Evolutionary conservation across 176 grass and related monocot genomes (phyloP).

Genomic region (Bonia amplexicaulis): DNA sequence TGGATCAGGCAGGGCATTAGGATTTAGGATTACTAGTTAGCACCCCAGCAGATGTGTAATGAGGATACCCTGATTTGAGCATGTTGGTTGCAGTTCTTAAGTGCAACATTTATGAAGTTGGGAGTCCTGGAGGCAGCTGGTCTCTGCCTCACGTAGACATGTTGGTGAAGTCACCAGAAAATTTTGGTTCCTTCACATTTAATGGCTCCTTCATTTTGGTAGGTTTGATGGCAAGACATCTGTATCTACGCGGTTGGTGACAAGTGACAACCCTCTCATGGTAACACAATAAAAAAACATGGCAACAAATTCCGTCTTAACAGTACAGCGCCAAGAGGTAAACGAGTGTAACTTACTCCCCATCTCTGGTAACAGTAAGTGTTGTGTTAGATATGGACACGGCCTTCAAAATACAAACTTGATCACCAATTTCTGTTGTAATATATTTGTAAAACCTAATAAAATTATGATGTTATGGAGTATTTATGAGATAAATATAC

Average conservation of each 20-base stretch:
- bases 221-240: constrained; percentile 26
- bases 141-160: not conserved
- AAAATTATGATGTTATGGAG: not conserved
- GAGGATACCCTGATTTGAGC: not conserved
- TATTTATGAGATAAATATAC: not conserved
- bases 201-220: constrained; percentile 39
- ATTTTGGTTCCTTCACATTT: constrained; percentile 4
- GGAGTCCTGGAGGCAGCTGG: constrained; percentile 6
- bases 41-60: not conserved
- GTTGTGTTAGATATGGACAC: not conserved
- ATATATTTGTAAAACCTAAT: not conserved
- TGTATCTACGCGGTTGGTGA: constrained; percentile 19
- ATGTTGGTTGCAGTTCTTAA: not conserved
- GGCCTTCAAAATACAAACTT: not conserved
- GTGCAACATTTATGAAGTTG: constrained; percentile 13
- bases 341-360: not conserved
- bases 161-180: constrained; percentile 22
- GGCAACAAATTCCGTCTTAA: not conserved
- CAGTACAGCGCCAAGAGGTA: not conserved
- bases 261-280: not conserved
- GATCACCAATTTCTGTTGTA: not conserved
- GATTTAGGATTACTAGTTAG: not conserved
- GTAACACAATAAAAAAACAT: not conserved
- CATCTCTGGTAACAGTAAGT: not conserved
- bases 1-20: not conserved